Evolutionary conservation across 1,284 basidiomycete genomes (phyloP).

Genomic region (Trametes sp.): DNA sequence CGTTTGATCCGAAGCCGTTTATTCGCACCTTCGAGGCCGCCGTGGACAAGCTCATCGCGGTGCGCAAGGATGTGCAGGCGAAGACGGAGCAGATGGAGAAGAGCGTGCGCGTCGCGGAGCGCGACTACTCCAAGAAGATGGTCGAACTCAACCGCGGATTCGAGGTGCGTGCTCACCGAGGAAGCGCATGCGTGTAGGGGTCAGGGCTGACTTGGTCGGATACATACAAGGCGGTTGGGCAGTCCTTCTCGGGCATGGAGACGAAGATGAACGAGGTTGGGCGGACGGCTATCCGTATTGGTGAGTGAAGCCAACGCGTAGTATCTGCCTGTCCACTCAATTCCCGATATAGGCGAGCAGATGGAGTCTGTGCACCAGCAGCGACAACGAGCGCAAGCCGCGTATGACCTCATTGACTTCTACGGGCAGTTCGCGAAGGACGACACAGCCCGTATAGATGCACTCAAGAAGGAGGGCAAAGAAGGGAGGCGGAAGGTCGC

Average conservation of each 20-base stretch:
- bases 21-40: conserved; percentile 91
- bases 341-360: conserved; percentile 98
- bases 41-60: conserved; percentile 84
- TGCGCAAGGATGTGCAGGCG: conserved; percentile 88
- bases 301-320: too few species aligned
- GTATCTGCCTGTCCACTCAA: too few species aligned
- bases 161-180: conserved; percentile 71
- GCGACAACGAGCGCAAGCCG: conserved; percentile 91
- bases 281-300: conserved; percentile 93
- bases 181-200: background rate
- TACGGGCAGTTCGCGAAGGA: conserved; percentile 93
- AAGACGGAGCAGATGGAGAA: conserved; percentile 93
- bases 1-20: conserved; percentile 95
- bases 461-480: conserved; percentile 85
- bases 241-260: conserved; percentile 87
- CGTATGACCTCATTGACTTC: conserved; percentile 94
- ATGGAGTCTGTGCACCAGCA: conserved; percentile 95
- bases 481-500: conserved; percentile 92
- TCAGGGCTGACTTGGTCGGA: background rate
- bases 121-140: conserved; percentile 95
- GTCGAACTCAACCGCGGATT: conserved; percentile 92
- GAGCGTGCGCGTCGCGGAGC: conserved; percentile 88
- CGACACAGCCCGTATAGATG: conserved; percentile 82
- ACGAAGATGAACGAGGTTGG: conserved; percentile 93
- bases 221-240: conserved; percentile 71